Evolutionary conservation across 2,329 filamentous ascomycete species (phyloP), one percentile per base, ranked within the genome.

Genomic region (Ciborinia camelliae): DNA sequence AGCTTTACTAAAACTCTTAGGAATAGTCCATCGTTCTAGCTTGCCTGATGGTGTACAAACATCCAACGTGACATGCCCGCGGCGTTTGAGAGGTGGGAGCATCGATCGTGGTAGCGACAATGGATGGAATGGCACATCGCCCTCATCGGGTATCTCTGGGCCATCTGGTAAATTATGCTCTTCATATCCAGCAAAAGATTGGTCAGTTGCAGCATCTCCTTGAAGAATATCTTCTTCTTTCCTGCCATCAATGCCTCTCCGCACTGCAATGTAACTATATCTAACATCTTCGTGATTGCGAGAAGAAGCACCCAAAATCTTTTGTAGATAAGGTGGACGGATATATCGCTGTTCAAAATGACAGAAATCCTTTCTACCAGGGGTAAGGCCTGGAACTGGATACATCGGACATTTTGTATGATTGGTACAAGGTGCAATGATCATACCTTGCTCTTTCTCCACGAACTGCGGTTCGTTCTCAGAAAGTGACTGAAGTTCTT

Each of bases 11-110:
- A 89, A 95, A 66, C 88, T 92, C 71, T 87, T 87, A 1, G 94
- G 91, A 0, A 99, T 89, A 0, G 90, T 95, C 95, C 95, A 99
- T 63, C 95, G 90, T 80, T 99, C 94, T 41, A 97, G 87, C 50
- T 84, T 87, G 39, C 91, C 95, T 0, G 86, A 83, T 0, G 94
- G 90, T 0, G 95, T 98, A 81, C 95, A 99, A 3, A 98, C 76
- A 74, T 99, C 95, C 35, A 99, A 80, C 20, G 90, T 91, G 51
- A 98, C 88, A 75, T 99, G 95, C 0, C 92, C 91, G 47, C 86
- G 87, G 30, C 92, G 86, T 80, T 99, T 99, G 66, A 99, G 81
- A 0, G 95, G 92, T 0, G 89, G 86, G 35, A 93, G 81, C 52
- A 99, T 81, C 35, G 88, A 80, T 20, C 95, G 88, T 0, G 95